Percentiles rank a stretch among this genome's conserved stretches.
Evolutionary conservation across 257 asterid species (phyloP).

Genomic region (Capsicum rhomboideum): DNA sequence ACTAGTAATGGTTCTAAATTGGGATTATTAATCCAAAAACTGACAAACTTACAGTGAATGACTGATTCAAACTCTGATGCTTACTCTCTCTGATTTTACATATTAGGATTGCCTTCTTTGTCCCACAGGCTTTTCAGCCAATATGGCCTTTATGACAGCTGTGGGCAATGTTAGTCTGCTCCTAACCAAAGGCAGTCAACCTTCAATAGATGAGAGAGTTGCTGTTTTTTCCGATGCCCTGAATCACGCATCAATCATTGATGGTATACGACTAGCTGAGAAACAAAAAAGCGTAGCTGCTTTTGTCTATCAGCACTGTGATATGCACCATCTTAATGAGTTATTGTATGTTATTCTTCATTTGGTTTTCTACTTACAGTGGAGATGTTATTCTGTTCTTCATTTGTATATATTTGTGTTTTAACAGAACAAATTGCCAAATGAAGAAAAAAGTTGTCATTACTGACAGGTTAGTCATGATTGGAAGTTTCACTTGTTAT

Average conservation of each 20-base stretch:
- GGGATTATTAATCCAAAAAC: background rate
- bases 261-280: constrained; percentile 95
- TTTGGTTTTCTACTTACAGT: background rate
- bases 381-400: constrained; percentile 1
- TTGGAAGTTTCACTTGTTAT: constrained; percentile 1
- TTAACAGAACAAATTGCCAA: constrained; percentile 73
- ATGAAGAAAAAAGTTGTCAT: constrained; percentile 89
- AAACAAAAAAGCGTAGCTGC: constrained; percentile 57
- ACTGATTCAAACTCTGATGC: constrained; percentile 32
- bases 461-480: constrained; percentile 74
- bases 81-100: constrained; percentile 36
- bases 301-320: constrained; percentile 78
- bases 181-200: constrained; percentile 41
- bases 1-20: background rate
- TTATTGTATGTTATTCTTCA: constrained; percentile 48
- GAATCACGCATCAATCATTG: constrained; percentile 96
- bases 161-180: constrained; percentile 65
- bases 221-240: constrained; percentile 92
- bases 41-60: background rate
- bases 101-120: constrained; percentile 99
- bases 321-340: constrained; percentile 82
- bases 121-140: constrained; percentile 99
- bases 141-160: constrained; percentile 91
- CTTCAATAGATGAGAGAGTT: constrained; percentile 46
- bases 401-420: constrained; percentile 10